These are phyloP conservation scores for Trapa bicornis DNA, from an alignment of 345 rosid genomes.

Conservation along the genomic window DNA sequence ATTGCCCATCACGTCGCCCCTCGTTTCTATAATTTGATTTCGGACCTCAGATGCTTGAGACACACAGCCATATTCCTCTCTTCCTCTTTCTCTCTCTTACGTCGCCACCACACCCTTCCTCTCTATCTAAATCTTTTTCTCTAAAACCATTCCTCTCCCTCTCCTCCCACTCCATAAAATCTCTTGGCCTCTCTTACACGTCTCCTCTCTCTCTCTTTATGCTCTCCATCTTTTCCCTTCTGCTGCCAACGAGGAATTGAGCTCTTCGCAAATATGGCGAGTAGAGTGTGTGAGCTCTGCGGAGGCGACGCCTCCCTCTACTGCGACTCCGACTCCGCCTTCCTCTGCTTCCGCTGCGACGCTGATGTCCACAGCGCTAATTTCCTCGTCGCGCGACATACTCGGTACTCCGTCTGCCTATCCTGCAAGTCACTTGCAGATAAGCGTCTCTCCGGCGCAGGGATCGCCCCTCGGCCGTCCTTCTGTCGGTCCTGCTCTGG, in stretches of 20 bases:
- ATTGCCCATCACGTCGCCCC: too few species aligned
- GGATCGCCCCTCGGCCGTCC: neutral
- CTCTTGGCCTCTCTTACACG: slow-evolving; percentile 6
- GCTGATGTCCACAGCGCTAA: slow-evolving; percentile 31
- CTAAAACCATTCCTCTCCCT: slow-evolving; percentile 1
- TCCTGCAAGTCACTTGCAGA: slow-evolving; percentile 12
- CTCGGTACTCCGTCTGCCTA: slow-evolving; percentile 21
- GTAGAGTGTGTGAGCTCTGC: slow-evolving; percentile 33
- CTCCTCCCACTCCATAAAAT: neutral
- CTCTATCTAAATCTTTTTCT: slow-evolving; percentile 18
- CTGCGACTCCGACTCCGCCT: slow-evolving; percentile 35
- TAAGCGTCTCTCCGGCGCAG: slow-evolving; percentile 9
- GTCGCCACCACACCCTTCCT: neutral
- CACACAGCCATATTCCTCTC: neutral
- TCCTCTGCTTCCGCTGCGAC: slow-evolving; percentile 33
- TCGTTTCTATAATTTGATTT: neutral
- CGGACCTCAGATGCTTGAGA: neutral
- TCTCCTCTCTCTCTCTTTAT: neutral
- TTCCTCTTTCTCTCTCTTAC: neutral
- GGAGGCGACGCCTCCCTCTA: slow-evolving; percentile 17
- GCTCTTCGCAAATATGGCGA: neutral
- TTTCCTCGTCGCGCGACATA: slow-evolving; percentile 43
- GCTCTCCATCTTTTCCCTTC: neutral
- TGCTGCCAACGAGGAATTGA: neutral
- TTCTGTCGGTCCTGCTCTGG: slow-evolving; percentile 3